Percentiles rank a stretch among this genome's conserved stretches.
These are phyloP conservation scores for Oryza glumipatula DNA, from an alignment of 176 grass and related monocot species.

Conservation along the genomic window DNA sequence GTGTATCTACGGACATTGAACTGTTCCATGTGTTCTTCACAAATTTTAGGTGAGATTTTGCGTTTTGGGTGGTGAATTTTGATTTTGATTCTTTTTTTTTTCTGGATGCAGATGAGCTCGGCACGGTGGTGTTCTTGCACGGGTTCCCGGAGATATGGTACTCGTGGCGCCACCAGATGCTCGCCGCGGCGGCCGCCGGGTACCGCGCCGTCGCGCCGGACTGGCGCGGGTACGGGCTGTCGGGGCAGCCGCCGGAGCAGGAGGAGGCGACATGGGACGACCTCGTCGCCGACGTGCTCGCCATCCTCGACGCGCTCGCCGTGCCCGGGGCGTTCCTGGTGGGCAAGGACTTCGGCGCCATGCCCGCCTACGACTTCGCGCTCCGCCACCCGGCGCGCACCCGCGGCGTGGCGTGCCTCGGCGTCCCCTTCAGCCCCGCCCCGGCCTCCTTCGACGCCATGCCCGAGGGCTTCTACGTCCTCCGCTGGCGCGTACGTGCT, in stretches of 20 bases:
- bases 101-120: constrained; percentile 37
- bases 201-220: constrained; percentile 69
- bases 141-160: constrained; percentile 82
- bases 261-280: constrained; percentile 48
- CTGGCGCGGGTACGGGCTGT: constrained; percentile 65
- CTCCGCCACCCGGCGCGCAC: constrained; percentile 59
- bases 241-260: constrained; percentile 54
- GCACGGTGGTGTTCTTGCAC: constrained; percentile 63
- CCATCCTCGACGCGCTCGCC: constrained; percentile 45
- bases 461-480: constrained; percentile 75
- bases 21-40: neutral
- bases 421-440: constrained; percentile 56
- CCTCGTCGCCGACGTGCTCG: constrained; percentile 56
- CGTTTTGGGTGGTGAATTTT: neutral
- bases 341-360: constrained; percentile 49
- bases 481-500: constrained; percentile 53
- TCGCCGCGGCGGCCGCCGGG: constrained; percentile 55
- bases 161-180: constrained; percentile 72
- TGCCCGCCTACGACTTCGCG: constrained; percentile 64
- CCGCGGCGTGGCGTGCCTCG: constrained; percentile 56
- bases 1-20: too few relatives aligned
- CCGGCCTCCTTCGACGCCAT: constrained; percentile 23
- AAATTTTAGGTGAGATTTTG: neutral
- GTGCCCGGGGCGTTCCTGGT: constrained; percentile 36
- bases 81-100: too few relatives aligned